Evolutionary conservation across 768 basidiomycete species (phyloP), one percentile per base, ranked within the genome.

Genomic region (Calocera viscosa): DNA sequence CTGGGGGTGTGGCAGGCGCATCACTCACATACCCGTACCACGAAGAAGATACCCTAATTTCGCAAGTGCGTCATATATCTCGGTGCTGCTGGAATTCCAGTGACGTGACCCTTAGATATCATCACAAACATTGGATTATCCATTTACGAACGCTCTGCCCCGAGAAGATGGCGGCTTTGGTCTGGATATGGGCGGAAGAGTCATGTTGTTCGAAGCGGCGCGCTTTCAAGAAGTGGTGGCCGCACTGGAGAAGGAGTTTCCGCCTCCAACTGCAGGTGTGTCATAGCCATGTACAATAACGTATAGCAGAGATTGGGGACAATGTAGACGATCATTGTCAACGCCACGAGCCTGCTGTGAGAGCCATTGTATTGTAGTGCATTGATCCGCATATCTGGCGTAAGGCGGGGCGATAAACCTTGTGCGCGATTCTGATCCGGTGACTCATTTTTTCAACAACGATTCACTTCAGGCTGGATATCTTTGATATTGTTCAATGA

Each of bases 41-140:
- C 72, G 86, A 89, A 0, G 94, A 96, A 74, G 94, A 96, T 75
- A 86, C 87, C 43, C 79, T 79, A 43, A 84, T 93, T 64, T 80
- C 82, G 66, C 76, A 84, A 78, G 91, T 90, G 64, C 49, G 83
- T 70, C 2, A 28, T 1, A 11, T 30, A n/a, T 32, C 24, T 19
- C 26, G 19, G 22, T 69, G 26, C 30, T 16, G 22, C 33, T 10
- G 5, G 16, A 3, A 7, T 32, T 22, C 2, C 66, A 33, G 53
- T 34, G 26, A 66, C 22, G 49, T 24, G 66, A 2, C 35, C 26
- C 24, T 33, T 71, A 89, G 84, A 74, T 80, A 65, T 82, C 87
- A 1, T 71, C 78, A 0, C 79, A 83, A 67, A 75, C 80, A 1
- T 71, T 85, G 64, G 83, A 86, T 33, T 87, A 80, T 70, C 68